Evolutionary conservation across 805 yeast genomes (phyloP).

Genomic region (Spathaspora hagerdaliae): DNA sequence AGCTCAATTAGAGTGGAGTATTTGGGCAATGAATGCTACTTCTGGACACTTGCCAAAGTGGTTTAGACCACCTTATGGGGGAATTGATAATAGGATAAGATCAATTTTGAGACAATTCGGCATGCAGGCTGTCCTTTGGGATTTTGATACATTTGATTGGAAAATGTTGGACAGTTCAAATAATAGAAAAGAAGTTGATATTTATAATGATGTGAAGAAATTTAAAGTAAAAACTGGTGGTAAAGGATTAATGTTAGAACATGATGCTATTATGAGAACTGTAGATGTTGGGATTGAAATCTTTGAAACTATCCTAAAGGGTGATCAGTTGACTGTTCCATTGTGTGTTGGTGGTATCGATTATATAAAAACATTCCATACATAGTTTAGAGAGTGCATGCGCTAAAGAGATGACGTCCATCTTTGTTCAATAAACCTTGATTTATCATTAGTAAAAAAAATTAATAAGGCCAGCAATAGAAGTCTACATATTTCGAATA

Average conservation of each 20-base stretch:
- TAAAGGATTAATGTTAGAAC: constrained; percentile 78
- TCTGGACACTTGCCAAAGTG: constrained; percentile 82
- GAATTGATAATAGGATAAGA: constrained; percentile 82
- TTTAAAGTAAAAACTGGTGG: constrained; percentile 40
- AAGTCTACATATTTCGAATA: too few relatives aligned
- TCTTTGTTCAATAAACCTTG: too few relatives aligned
- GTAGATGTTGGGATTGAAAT: constrained; percentile 67
- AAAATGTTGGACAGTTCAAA: constrained; percentile 44
- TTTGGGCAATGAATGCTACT: constrained; percentile 98
- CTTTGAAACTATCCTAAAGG: constrained; percentile 46
- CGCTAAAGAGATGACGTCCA: too few relatives aligned
- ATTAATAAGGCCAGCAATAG: too few relatives aligned
- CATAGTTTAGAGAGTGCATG: too few relatives aligned
- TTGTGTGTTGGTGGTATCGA: constrained; percentile 68
- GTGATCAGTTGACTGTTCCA: constrained; percentile 70
- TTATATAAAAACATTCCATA: constrained; percentile 44
- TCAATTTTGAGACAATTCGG: constrained; percentile 79
- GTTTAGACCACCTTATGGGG: constrained; percentile 97
- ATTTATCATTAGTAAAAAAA: too few relatives aligned
- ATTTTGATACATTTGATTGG: constrained; percentile 91
- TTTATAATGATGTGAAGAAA: constrained; percentile 49
- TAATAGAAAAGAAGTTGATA: constrained; percentile 44
- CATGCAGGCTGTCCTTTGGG: constrained; percentile 87
- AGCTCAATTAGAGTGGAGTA: constrained; percentile 91
- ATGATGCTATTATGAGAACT: constrained; percentile 67